Evolutionary conservation across 805 yeast genomes (phyloP).

Genomic region (Zygotorulaspora chibaensis): DNA sequence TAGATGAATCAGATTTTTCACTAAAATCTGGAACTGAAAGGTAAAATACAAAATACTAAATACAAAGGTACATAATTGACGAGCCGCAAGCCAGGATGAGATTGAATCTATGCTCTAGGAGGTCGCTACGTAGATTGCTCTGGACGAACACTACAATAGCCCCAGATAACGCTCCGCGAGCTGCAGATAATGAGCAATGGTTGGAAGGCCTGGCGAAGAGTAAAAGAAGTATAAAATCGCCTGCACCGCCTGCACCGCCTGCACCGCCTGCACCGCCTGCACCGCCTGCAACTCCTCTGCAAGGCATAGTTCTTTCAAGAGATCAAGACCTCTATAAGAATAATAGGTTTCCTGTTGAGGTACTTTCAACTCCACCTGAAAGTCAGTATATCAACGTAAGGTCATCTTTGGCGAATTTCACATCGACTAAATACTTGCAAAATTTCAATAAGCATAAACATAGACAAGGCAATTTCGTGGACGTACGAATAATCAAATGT

Average conservation of each 20-base stretch:
- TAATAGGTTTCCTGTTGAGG: conserved; percentile 11
- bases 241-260: not conserved
- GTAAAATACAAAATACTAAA: no score
- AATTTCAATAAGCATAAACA: conserved; percentile 41
- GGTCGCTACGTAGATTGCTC: not conserved
- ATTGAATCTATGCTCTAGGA: not conserved
- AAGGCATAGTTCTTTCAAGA: not conserved
- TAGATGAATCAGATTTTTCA: not conserved
- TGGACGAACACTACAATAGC: conserved; percentile 12
- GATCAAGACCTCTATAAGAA: not conserved
- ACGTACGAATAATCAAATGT: conserved; percentile 62
- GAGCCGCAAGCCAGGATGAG: not conserved
- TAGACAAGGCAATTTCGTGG: conserved; percentile 46
- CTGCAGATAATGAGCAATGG: conserved; percentile 43
- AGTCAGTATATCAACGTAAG: conserved; percentile 20
- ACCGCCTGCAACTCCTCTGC: not conserved
- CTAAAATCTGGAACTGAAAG: no score
- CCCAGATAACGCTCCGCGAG: conserved; percentile 41
- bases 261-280: no score
- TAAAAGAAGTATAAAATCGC: conserved; percentile 1
- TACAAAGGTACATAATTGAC: no score
- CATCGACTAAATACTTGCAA: conserved; percentile 30
- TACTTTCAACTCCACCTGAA: conserved; percentile 23
- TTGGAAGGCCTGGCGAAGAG: conserved; percentile 24
- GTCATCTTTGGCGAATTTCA: conserved; percentile 26